Conservation (phyloP, 129 eudicot species). For the Tagetes erecta region DNA sequence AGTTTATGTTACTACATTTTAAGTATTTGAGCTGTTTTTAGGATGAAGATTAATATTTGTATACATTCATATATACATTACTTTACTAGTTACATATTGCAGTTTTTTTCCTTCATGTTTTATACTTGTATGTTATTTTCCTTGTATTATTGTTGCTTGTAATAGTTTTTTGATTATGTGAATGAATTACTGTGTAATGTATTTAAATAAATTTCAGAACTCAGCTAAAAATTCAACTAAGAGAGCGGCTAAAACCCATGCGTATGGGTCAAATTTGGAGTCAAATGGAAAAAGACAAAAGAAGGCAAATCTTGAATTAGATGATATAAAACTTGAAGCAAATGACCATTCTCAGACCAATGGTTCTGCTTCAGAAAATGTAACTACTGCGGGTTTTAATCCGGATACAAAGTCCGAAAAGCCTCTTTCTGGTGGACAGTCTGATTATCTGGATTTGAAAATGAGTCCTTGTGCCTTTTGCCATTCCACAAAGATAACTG, state of each 20-base stretch:
- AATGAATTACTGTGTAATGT: too few relatives aligned
- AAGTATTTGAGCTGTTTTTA: too few relatives aligned
- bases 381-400: background rate
- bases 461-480: slow-evolving; percentile 69
- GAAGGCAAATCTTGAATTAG: slow-evolving; percentile 29
- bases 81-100: too few relatives aligned
- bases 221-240: slow-evolving; percentile 24
- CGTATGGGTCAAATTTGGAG: slow-evolving; percentile 26
- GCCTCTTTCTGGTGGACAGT: slow-evolving; percentile 24
- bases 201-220: slow-evolving; percentile 32
- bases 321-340: background rate
- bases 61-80: too few relatives aligned
- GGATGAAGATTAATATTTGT: too few relatives aligned
- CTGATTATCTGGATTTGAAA: slow-evolving; percentile 6
- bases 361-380: background rate
- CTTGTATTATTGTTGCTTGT: too few relatives aligned
- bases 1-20: too few relatives aligned
- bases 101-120: too few relatives aligned
- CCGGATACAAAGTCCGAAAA: background rate
- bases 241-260: slow-evolving; percentile 21
- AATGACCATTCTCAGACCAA: slow-evolving; percentile 22
- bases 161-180: too few relatives aligned
- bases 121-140: too few relatives aligned
- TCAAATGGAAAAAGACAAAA: slow-evolving; percentile 53
- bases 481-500: slow-evolving; percentile 53